Percentiles rank a stretch among this genome's conserved stretches.
Conservation (phyloP, 768 basidiomycete genomes). For the Phlebiopsis gigantea region DNA sequence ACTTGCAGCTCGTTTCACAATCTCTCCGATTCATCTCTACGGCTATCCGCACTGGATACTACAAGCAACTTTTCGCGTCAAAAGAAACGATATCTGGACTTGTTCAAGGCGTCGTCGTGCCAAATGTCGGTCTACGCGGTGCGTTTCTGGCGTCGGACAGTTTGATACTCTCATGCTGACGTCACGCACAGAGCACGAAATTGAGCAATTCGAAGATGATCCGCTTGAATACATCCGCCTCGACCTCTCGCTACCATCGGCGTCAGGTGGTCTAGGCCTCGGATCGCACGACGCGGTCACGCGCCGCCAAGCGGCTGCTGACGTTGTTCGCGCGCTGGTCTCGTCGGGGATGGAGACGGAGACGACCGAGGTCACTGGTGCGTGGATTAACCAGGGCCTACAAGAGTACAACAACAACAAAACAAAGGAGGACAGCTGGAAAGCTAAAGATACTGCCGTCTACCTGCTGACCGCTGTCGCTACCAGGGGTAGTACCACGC, state of each 20-base stretch:
- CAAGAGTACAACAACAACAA: constrained; percentile 50
- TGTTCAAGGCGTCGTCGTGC: constrained; percentile 85
- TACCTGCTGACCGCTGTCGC: constrained; percentile 94
- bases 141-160: constrained; percentile 8
- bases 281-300: constrained; percentile 70
- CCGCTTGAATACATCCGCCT: constrained; percentile 92
- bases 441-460: constrained; percentile 89
- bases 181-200: constrained; percentile 58
- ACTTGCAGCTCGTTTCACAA: constrained; percentile 74
- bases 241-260: constrained; percentile 62
- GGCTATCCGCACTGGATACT: constrained; percentile 83
- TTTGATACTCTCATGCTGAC: neutral
- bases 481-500: constrained; percentile 78
- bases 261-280: constrained; percentile 34
- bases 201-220: constrained; percentile 96
- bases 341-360: constrained; percentile 74
- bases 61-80: constrained; percentile 75
- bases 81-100: constrained; percentile 78
- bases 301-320: constrained; percentile 87
- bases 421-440: constrained; percentile 67
- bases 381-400: constrained; percentile 79
- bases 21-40: constrained; percentile 89
- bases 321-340: constrained; percentile 91
- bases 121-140: constrained; percentile 83
- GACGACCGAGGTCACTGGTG: constrained; percentile 80